A percentile compares a stretch with the other conserved stretches of the same genome.
Evolutionary conservation across 495 filamentous ascomycete species (phyloP).

Genomic region (Penicillium coffeae): DNA sequence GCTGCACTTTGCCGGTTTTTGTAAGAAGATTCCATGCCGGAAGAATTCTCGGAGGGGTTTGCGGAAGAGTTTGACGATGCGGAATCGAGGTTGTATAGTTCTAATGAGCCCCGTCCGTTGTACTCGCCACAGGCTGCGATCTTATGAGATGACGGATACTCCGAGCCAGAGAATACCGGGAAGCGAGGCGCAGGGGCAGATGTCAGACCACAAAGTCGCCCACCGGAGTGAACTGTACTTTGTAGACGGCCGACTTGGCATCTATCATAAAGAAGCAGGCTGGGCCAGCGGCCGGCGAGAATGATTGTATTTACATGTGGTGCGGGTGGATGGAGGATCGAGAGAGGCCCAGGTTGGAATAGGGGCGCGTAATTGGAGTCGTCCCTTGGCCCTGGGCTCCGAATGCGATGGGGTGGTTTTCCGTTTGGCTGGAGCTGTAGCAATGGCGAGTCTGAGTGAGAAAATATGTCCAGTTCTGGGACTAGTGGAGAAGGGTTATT

Average conservation of each 20-base stretch:
- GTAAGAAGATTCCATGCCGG: slow-evolving; percentile 33
- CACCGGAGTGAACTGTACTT: slow-evolving; percentile 78
- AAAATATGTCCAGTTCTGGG: slow-evolving; percentile 31
- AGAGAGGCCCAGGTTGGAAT: slow-evolving; percentile 76
- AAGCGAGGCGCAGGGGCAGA: slow-evolving; percentile 63
- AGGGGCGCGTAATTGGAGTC: slow-evolving; percentile 64
- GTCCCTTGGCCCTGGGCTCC: slow-evolving; percentile 37
- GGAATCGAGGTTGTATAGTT: slow-evolving; percentile 68
- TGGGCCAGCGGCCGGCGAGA: slow-evolving; percentile 83
- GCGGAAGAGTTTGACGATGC: slow-evolving; percentile 15
- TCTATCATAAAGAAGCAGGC: slow-evolving; percentile 84
- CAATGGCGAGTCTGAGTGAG: slow-evolving; percentile 36
- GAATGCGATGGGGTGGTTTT: slow-evolving; percentile 39
- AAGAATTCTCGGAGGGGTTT: slow-evolving; percentile 30
- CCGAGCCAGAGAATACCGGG: slow-evolving; percentile 46
- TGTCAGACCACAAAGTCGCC: slow-evolving; percentile 71
- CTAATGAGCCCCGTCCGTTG: slow-evolving; percentile 84
- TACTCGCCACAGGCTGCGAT: slow-evolving; percentile 91
- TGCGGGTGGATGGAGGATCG: slow-evolving; percentile 70
- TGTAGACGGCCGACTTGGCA: slow-evolving; percentile 77
- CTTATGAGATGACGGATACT: slow-evolving; percentile 51
- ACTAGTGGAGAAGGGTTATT: slow-evolving; percentile 23
- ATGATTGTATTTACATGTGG: slow-evolving; percentile 47
- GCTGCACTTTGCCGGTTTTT: slow-evolving; percentile 85
- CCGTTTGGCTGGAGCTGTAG: slow-evolving; percentile 39